Evolutionary conservation across 2,329 filamentous ascomycete species (phyloP), one percentile per base, ranked within the genome.

Genomic region (Hypoxylon rubiginosum): DNA sequence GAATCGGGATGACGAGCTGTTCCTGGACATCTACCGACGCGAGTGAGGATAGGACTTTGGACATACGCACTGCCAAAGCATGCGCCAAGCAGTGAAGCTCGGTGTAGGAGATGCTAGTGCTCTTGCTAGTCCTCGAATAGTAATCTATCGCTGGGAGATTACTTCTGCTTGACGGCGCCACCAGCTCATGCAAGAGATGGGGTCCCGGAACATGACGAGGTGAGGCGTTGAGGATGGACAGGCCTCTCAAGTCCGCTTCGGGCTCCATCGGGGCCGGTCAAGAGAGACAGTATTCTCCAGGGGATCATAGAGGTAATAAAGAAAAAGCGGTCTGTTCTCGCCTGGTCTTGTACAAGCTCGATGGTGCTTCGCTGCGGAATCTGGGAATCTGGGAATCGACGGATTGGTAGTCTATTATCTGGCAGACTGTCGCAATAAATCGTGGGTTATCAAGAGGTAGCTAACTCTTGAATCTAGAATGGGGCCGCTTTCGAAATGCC

Each of bases 1-100:
- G 84, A 2, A 97, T 81, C 0, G 94, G 94, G 39, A 97, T 84
- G 36, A 97, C 79, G 15, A 84, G 77, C 51, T 82, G 80, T 36
- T 62, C 69, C 24, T 11, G 30, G 11, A 45, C 26, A 56, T 46
- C 46, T 30, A 60, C 41, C 24, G 41, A 41, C n/a, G 36, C 49
- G 36, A 54, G 39, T 15, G 64, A 78, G 70, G 66, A 74, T 60
- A 76, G 66, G 69, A 74, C 54, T 48, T 76, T 72, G 62, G 77
- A 77, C 64, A 91, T 85, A 21, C 80, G 81, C 11, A 77, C 72
- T 15, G 91, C 89, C 36, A 94, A 79, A 2, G 71, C 72, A 53
- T 87, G 80, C 9, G 91, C 88, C 30, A 83, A 80, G 28, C 75
- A 70, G 74, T 94, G 89, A 21, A 96, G 80, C 45, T 89, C 79